These are phyloP conservation scores for Neonectria faginata DNA, from an alignment of 2,329 filamentous ascomycete species.

Conservation along the genomic window DNA sequence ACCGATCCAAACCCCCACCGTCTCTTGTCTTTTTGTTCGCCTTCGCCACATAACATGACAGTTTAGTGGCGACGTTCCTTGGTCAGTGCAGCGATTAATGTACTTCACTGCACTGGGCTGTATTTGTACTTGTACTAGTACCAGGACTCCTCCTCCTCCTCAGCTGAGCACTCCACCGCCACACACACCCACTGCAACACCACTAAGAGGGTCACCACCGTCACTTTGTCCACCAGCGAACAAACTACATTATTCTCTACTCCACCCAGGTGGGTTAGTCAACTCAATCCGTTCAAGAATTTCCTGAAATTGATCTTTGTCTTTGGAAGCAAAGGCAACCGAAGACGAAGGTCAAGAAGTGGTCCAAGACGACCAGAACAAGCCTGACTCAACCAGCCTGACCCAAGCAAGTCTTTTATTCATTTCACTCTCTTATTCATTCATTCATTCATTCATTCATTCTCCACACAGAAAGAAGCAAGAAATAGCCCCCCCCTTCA, in stretches of 20 bases:
- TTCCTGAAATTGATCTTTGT: not conserved
- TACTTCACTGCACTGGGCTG: not conserved
- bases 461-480: not conserved
- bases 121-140: not conserved
- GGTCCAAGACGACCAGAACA: not conserved
- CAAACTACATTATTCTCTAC: no score
- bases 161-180: slow-evolving; percentile 20
- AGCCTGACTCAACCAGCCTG: not conserved
- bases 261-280: not conserved
- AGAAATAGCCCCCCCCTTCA: not conserved
- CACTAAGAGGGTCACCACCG: not conserved
- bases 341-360: not conserved
- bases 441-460: not conserved
- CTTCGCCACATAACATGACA: not conserved
- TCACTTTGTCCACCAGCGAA: not conserved
- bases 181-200: not conserved
- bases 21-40: slow-evolving; percentile 2
- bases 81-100: not conserved
- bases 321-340: not conserved
- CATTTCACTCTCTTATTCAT: not conserved
- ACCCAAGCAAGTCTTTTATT: not conserved
- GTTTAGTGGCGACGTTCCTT: not conserved
- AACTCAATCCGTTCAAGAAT: not conserved
- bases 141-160: not conserved
- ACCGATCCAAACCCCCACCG: not conserved